A percentile compares a stretch with the other conserved stretches of the same genome.
Conservation (phyloP, 2,329 filamentous ascomycete species). For the Aaosphaeria arxii region DNA sequence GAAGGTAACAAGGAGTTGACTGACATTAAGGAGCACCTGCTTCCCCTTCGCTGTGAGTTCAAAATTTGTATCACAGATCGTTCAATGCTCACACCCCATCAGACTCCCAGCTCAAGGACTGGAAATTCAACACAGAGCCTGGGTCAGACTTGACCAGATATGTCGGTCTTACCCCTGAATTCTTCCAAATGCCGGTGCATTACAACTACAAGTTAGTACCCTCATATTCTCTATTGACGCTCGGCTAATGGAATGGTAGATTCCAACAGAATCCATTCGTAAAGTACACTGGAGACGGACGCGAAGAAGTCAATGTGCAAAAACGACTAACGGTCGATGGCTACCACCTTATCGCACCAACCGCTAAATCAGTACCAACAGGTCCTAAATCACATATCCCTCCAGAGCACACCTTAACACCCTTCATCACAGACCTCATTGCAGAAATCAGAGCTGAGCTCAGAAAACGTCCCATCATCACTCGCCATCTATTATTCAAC, state of each 20-base stretch:
- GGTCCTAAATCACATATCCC: slow-evolving; percentile 57
- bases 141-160: slow-evolving; percentile 63
- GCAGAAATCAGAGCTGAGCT: slow-evolving; percentile 64
- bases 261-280: slow-evolving; percentile 86
- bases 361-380: slow-evolving; percentile 61
- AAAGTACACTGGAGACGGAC: slow-evolving; percentile 50
- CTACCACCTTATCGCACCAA: slow-evolving; percentile 57
- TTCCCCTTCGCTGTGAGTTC: slow-evolving; percentile 66
- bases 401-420: slow-evolving; percentile 49
- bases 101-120: slow-evolving; percentile 61
- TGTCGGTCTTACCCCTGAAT: slow-evolving; percentile 75
- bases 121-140: slow-evolving; percentile 45
- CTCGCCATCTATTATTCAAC: slow-evolving; percentile 77
- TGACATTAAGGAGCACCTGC: slow-evolving; percentile 67
- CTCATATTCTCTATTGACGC: background rate
- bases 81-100: background rate
- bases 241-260: slow-evolving; percentile 35
- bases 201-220: slow-evolving; percentile 57
- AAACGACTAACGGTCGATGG: slow-evolving; percentile 22
- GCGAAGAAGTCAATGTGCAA: slow-evolving; percentile 27
- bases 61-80: background rate
- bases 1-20: slow-evolving; percentile 66
- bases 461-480: slow-evolving; percentile 77
- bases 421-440: slow-evolving; percentile 63
- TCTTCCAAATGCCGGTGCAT: slow-evolving; percentile 69